These are phyloP conservation scores for Xylariaceae sp. DNA, from an alignment of 2,329 filamentous ascomycete species.

Conservation along the genomic window DNA sequence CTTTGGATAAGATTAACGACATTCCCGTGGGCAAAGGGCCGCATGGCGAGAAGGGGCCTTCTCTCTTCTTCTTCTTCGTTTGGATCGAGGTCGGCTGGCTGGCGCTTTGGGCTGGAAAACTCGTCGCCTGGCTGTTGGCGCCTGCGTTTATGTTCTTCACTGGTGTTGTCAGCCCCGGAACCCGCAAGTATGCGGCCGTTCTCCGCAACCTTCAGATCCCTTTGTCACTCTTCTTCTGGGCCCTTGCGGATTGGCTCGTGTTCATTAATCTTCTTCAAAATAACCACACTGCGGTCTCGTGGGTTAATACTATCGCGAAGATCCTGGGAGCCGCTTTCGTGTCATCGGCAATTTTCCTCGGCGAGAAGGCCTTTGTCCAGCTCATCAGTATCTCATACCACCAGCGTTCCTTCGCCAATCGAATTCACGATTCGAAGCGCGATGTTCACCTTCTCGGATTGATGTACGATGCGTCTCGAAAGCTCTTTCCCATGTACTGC, in stretches of 20 bases:
- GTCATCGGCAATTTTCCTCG: conserved; percentile 73
- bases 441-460: conserved; percentile 82
- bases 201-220: conserved; percentile 69
- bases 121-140: conserved; percentile 67
- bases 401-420: conserved; percentile 79
- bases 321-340: conserved; percentile 72
- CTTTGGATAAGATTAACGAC: conserved; percentile 50
- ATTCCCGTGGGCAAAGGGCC: conserved; percentile 47
- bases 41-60: conserved; percentile 48
- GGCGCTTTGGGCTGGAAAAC: conserved; percentile 70
- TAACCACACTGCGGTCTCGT: conserved; percentile 49
- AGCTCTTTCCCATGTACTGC: conserved; percentile 91
- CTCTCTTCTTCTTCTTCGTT: conserved; percentile 67
- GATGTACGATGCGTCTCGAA: conserved; percentile 88
- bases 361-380: conserved; percentile 81
- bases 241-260: conserved; percentile 66
- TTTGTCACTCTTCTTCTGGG: conserved; percentile 73
- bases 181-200: conserved; percentile 73
- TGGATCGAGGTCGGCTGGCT: conserved; percentile 76
- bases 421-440: conserved; percentile 89
- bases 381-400: conserved; percentile 87
- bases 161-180: conserved; percentile 72
- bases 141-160: conserved; percentile 71
- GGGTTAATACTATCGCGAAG: conserved; percentile 66
- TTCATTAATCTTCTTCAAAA: conserved; percentile 62